Evolutionary conservation across 2,329 filamentous ascomycete species (phyloP).

Genomic region (Parascedosporium putredinis): DNA sequence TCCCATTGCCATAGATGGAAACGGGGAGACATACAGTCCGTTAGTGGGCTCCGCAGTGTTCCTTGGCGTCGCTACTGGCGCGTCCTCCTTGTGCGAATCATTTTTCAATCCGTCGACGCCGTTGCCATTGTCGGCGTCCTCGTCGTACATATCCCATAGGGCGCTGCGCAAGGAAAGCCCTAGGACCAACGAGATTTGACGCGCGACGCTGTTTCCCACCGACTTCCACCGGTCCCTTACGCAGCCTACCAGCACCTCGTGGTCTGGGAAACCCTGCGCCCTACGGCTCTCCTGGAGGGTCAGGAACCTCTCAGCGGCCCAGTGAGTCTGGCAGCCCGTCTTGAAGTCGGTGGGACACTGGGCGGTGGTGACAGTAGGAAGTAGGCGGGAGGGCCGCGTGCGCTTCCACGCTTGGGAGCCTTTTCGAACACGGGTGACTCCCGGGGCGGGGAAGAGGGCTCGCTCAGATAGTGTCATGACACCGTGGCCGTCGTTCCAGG

Average conservation of each 20-base stretch:
- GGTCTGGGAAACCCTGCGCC: conserved; percentile 59
- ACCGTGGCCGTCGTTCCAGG: conserved; percentile 25
- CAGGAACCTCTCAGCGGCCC: conserved; percentile 49
- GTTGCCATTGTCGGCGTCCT: conserved; percentile 6
- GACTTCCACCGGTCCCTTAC: conserved; percentile 49
- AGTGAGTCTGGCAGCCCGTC: conserved; percentile 50
- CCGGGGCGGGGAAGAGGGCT: conserved; percentile 27
- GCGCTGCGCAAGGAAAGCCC: conserved; percentile 55
- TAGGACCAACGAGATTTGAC: conserved; percentile 55
- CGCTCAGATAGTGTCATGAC: conserved; percentile 28
- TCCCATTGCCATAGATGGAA: too few relatives aligned
- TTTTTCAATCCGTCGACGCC: background rate
- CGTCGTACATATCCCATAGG: conserved; percentile 26
- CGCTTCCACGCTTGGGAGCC: conserved; percentile 39
- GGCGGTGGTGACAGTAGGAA: conserved; percentile 53
- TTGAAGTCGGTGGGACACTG: conserved; percentile 42
- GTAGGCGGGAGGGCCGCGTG: conserved; percentile 38
- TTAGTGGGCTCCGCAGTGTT: too few relatives aligned
- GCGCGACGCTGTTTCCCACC: conserved; percentile 67
- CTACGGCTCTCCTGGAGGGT: conserved; percentile 57
- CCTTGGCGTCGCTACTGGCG: too few relatives aligned
- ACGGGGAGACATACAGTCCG: too few relatives aligned
- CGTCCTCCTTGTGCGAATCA: too few relatives aligned
- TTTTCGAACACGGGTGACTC: conserved; percentile 28
- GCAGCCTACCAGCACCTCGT: conserved; percentile 57